These are phyloP conservation scores for Prunus kanzakura DNA, from an alignment of 306 rosid species.

Conservation along the genomic window DNA sequence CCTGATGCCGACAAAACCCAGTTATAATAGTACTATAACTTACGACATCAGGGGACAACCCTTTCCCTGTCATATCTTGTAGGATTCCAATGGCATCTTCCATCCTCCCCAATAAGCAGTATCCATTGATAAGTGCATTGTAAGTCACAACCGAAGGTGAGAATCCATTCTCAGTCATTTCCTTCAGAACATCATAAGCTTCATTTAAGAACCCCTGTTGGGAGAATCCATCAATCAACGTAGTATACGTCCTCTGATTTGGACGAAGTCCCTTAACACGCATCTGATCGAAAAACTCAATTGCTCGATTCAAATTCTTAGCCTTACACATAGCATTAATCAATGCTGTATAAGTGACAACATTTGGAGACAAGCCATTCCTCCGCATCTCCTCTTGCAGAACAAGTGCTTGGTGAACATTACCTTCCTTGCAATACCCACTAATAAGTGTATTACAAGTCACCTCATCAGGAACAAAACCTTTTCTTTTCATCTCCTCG, in stretches of 20 bases:
- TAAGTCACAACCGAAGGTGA: slow-evolving; percentile 73
- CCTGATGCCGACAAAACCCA: slow-evolving; percentile 61
- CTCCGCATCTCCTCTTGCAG: slow-evolving; percentile 66
- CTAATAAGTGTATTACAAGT: slow-evolving; percentile 63
- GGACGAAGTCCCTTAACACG: slow-evolving; percentile 63
- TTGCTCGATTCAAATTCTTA: slow-evolving; percentile 61
- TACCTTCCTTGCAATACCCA: no score
- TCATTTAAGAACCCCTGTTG: slow-evolving; percentile 60
- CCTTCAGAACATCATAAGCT: slow-evolving; percentile 61
- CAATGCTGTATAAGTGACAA: slow-evolving; percentile 43
- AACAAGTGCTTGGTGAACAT: slow-evolving; percentile 30
- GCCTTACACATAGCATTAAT: slow-evolving; percentile 78
- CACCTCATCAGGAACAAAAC: slow-evolving; percentile 61
- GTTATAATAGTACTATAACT: slow-evolving; percentile 81
- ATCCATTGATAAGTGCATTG: slow-evolving; percentile 71
- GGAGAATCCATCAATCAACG: slow-evolving; percentile 83
- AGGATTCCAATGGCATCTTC: slow-evolving; percentile 63
- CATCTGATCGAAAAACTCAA: slow-evolving; percentile 73
- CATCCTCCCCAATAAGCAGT: slow-evolving; percentile 60
- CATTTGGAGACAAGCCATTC: slow-evolving; percentile 77
- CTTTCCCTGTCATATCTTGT: slow-evolving; percentile 54
- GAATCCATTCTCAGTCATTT: slow-evolving; percentile 66
- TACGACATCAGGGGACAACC: slow-evolving; percentile 72
- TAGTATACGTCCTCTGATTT: slow-evolving; percentile 74
- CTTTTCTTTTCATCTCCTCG: slow-evolving; percentile 60